Conservation (phyloP, 176 grass and related monocot genomes). For the Cocos nucifera region DNA sequence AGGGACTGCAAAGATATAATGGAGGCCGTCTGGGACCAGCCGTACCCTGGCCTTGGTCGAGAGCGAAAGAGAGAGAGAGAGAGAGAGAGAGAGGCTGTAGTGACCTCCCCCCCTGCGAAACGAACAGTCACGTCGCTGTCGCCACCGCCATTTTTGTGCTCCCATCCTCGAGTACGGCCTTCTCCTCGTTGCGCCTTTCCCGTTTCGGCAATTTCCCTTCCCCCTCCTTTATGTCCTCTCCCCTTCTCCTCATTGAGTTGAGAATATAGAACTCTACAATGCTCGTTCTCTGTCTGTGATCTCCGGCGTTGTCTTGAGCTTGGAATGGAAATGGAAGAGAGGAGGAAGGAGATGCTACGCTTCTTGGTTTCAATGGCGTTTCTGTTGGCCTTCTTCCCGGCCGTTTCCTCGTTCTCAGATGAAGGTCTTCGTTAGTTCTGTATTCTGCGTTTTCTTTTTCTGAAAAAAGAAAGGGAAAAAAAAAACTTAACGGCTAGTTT, state of each 20-base stretch:
- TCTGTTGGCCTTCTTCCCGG: neutral
- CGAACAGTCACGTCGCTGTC: slow-evolving; percentile 94
- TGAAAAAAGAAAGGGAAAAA: no score
- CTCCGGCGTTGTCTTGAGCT: no score
- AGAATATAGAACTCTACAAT: no score
- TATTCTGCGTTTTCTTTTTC: neutral
- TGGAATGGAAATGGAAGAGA: neutral
- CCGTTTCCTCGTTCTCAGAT: slow-evolving; percentile 21
- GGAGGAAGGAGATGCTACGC: neutral
- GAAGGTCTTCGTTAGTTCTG: slow-evolving; percentile 22
- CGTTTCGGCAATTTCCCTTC: slow-evolving; percentile 5
- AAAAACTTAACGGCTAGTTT: neutral
- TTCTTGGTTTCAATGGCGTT: neutral
- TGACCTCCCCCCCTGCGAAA: slow-evolving; percentile 13
- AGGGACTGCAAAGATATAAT: no score
- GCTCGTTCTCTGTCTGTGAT: neutral
- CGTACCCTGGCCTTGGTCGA: no score
- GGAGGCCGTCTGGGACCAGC: no score
- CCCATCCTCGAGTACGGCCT: neutral
- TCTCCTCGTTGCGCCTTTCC: neutral
- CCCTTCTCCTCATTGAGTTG: neutral
- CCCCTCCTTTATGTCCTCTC: slow-evolving; percentile 1
- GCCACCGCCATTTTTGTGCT: slow-evolving; percentile 45
- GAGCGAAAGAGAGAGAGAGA: slow-evolving; percentile 1
- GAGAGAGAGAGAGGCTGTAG: neutral